phyloP scores from a whole-genome alignment of 2,329 filamentous ascomycete genomes.

The Fusarium tupiense region DNA sequence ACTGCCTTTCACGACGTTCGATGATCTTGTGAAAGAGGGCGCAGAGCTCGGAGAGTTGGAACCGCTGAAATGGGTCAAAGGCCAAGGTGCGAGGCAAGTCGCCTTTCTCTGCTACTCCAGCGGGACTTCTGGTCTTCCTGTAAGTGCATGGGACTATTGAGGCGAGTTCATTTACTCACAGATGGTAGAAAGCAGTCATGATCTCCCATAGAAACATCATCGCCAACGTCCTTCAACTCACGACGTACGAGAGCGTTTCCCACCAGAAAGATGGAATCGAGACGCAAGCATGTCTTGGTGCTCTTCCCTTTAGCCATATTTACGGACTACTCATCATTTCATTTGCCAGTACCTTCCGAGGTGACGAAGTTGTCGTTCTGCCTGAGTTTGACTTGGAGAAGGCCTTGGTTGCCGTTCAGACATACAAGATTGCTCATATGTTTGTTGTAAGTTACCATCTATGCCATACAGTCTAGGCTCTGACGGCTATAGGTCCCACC shows the following conservation, averaged over 20 bases:
- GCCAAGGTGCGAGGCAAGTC: neutral
- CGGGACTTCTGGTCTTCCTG: neutral
- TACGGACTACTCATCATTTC: neutral
- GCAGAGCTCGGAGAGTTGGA: accelerated
- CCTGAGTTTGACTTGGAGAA: neutral
- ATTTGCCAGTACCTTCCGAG: neutral
- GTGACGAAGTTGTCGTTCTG: accelerated
- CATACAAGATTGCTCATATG: neutral
- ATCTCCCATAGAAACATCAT: neutral
- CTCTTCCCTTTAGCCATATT: neutral
- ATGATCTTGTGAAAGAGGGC: neutral
- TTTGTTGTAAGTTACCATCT: neutral
- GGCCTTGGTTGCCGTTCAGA: neutral
- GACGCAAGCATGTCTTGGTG: neutral
- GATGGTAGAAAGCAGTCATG: neutral
- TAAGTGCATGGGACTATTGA: neutral
- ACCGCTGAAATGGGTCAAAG: neutral
- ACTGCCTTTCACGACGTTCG: neutral
- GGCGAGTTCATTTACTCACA: neutral
- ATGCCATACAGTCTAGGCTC: accelerated
- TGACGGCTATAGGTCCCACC: neutral
- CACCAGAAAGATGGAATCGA: accelerated
- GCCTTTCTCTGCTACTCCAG: neutral
- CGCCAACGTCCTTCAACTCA: neutral
- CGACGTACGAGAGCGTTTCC: accelerated